These are phyloP conservation scores for Coprinellus micaceus DNA, from an alignment of 768 basidiomycete genomes.

Conservation along the genomic window DNA sequence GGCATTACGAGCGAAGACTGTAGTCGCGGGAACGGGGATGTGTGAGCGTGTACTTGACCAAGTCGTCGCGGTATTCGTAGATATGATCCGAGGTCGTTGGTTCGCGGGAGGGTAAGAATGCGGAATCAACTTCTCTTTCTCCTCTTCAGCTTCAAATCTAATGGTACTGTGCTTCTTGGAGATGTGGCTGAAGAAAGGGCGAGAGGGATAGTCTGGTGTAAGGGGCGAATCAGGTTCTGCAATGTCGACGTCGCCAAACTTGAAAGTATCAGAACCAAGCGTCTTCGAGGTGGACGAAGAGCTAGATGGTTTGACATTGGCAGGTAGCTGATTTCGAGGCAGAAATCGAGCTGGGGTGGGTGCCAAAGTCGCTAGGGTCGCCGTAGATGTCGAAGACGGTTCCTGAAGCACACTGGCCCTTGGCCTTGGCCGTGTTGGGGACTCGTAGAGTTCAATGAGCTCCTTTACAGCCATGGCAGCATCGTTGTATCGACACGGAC, in stretches of 20 bases:
- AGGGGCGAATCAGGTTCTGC: not conserved
- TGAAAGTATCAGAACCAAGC: not conserved
- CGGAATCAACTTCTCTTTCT: constrained; percentile 15
- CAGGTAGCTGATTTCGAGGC: not conserved
- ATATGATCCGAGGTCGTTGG: not conserved
- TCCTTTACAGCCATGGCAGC: constrained; percentile 2
- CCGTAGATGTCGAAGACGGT: constrained; percentile 1
- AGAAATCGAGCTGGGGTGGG: constrained; percentile 27
- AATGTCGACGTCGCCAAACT: not conserved
- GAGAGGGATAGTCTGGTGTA: not conserved
- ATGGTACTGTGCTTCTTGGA: constrained; percentile 4
- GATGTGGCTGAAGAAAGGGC: not conserved
- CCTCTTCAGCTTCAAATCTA: constrained; percentile 11
- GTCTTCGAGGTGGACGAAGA: not conserved
- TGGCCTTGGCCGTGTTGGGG: not conserved
- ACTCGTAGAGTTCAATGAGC: constrained; percentile 4
- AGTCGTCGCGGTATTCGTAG: not conserved
- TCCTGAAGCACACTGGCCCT: not conserved
- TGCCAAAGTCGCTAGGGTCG: constrained; percentile 1
- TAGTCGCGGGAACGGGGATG: constrained; percentile 50
- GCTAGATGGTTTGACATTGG: not conserved
- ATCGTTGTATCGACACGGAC: not conserved
- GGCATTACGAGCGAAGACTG: constrained; percentile 57
- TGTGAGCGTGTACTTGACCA: constrained; percentile 24
- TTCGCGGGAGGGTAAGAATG: constrained; percentile 21